Base-by-base conservation (phyloP, 2,329 filamentous ascomycete genomes). In the Periconia macrospinosa region DNA sequence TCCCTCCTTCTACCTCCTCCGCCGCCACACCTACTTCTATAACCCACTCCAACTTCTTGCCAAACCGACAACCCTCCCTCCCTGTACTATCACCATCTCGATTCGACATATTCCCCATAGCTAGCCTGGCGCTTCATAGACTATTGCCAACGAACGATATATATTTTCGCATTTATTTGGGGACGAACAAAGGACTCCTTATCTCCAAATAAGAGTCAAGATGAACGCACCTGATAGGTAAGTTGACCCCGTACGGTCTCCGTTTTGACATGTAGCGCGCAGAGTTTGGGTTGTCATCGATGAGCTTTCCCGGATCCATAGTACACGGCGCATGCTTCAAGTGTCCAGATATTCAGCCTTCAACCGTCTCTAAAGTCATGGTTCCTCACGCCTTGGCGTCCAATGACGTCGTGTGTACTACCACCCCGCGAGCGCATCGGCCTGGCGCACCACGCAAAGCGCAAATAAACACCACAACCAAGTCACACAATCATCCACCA, bases 191-290 rank as follows among this genome's bases (percentile, higher is more conserved):
- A 8, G 23, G 23, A 8, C 23, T 27, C 23, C 11, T 37, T 3
- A 37, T 6, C 15, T 37, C 15, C 33, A 13, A 3, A 14, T n/a
- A 14, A 37, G 11, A 37, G 33, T n/a, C 61, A 70, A 30, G 3
- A 74, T 74, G 71, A 74, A 74, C 68, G 71, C 71, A 41, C 71
- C 71, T 45, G 71, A 74, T 52, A 68, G 71, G 71, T 73, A 69
- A 18, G 69, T 60, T 42, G 40, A 43, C 14, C 18, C 23, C 27
- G 46, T 37, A 14, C 33, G 3, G 11, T 37, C 15, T 37, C 5
- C 33, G 8, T 33, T 30, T 10, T 23, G 19, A 27, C 19, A 20
- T 44, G 42, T 44, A 9, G 42, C 14, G 42, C 23, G 42, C 20
- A 44, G 33, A 37, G 27, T 46, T 19, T 47, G 47, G 18, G 48